Conservation (phyloP, 495 filamentous ascomycete genomes). For the Aspergillus funiculosus region DNA sequence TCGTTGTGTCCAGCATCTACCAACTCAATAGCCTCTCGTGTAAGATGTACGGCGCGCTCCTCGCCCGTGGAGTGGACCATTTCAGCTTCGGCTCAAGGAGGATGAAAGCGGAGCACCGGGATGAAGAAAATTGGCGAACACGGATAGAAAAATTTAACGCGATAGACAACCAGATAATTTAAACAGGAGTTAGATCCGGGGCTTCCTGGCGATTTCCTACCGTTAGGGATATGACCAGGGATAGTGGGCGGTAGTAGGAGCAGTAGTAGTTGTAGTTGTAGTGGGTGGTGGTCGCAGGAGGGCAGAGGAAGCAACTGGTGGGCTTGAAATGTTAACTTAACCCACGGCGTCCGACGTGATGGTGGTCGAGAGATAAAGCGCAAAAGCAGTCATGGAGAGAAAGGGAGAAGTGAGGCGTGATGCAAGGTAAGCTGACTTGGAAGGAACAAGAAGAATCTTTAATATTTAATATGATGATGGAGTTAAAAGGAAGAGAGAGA, state of each 20-base stretch:
- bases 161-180: too few species aligned
- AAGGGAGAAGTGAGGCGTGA: conserved; percentile 3
- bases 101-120: conserved; percentile 3
- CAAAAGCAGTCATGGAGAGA: conserved; percentile 18
- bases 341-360: conserved; percentile 15
- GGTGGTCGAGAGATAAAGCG: conserved; percentile 17
- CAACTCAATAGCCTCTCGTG: conserved; percentile 46
- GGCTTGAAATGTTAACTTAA: conserved; percentile 12
- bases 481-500: too few species aligned
- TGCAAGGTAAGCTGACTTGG: conserved; percentile 9
- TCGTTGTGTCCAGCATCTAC: conserved; percentile 45
- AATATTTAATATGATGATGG: too few species aligned
- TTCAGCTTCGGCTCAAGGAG: conserved; percentile 29
- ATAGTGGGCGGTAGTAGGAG: neutral
- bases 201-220: too few species aligned
- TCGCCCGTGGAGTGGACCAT: conserved; percentile 46
- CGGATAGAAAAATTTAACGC: too few species aligned
- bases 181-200: too few species aligned
- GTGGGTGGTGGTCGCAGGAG: conserved; percentile 3
- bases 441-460: conserved; percentile 1
- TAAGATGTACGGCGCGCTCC: conserved; percentile 46
- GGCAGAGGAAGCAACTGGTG: neutral
- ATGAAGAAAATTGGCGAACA: too few species aligned
- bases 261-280: neutral
- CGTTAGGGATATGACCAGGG: too few species aligned